phyloP scores from a whole-genome alignment of 2,329 filamentous ascomycete species.

The Trichocomaceae sp. region DNA sequence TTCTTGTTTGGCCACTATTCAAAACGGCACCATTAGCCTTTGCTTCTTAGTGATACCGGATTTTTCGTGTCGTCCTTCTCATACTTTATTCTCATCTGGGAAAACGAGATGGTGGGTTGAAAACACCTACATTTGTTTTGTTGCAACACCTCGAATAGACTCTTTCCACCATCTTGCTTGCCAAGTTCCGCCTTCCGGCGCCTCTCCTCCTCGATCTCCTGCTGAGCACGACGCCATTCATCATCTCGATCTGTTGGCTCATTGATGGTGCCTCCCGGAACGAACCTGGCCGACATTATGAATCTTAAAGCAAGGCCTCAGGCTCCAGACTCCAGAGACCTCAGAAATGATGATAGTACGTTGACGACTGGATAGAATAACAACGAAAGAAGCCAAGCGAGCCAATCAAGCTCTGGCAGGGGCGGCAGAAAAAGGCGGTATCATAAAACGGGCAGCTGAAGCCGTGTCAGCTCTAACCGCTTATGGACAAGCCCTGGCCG shows the following conservation, averaged over 20 bases:
- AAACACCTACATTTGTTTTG: slow-evolving; percentile 44
- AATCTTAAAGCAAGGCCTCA: not conserved
- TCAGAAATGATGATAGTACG: not conserved
- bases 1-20: slow-evolving; percentile 44
- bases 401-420: slow-evolving; percentile 2
- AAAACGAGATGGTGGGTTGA: not conserved
- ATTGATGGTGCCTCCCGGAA: slow-evolving; percentile 39
- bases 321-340: no score
- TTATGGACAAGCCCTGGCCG: slow-evolving; percentile 48
- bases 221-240: slow-evolving; percentile 38
- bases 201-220: slow-evolving; percentile 43
- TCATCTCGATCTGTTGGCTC: slow-evolving; percentile 35
- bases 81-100: not conserved
- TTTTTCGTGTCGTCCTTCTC: not conserved
- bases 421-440: slow-evolving; percentile 15
- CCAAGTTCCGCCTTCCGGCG: slow-evolving; percentile 41
- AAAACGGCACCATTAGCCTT: slow-evolving; percentile 30
- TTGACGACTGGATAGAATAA: not conserved
- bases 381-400: not conserved
- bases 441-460: slow-evolving; percentile 4
- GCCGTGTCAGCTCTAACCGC: not conserved
- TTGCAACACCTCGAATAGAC: slow-evolving; percentile 44
- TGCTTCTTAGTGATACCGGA: not conserved
- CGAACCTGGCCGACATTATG: slow-evolving; percentile 42
- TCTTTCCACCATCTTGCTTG: slow-evolving; percentile 49